These are phyloP conservation scores for Ophiostoma piceae DNA, from an alignment of 2,329 filamentous ascomycete species.

Conservation along the genomic window DNA sequence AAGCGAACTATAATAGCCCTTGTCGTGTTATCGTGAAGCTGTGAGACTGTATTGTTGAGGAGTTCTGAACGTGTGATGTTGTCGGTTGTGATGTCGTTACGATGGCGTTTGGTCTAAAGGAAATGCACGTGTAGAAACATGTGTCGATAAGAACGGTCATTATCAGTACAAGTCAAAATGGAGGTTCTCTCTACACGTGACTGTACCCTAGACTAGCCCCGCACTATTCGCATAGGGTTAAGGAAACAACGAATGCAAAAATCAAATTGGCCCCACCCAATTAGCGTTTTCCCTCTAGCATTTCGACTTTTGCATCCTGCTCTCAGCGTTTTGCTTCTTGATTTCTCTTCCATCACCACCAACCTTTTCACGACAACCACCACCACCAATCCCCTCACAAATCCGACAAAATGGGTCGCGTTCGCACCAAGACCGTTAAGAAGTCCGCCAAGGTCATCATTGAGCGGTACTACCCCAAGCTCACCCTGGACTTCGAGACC, in stretches of 20 bases:
- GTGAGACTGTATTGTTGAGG: slow-evolving; percentile 7
- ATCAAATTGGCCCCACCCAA: slow-evolving; percentile 17
- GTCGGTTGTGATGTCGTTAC: not conserved
- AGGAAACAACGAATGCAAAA: not conserved
- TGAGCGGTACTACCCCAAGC: slow-evolving; percentile 94
- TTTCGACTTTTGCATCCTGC: slow-evolving; percentile 4
- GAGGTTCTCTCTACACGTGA: slow-evolving; percentile 2
- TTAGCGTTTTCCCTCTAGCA: slow-evolving; percentile 15
- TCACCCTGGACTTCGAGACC: slow-evolving; percentile 97
- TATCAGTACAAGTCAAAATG: not conserved
- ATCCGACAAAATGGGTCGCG: slow-evolving; percentile 62
- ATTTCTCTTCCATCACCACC: slow-evolving; percentile 19
- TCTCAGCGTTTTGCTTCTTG: not conserved
- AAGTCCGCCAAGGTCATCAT: slow-evolving; percentile 98
- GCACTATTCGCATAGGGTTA: slow-evolving; percentile 1
- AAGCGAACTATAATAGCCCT: not conserved
- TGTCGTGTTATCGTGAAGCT: not conserved
- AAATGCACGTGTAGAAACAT: not conserved
- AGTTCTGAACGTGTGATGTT: too few relatives aligned
- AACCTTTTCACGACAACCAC: slow-evolving; percentile 27
- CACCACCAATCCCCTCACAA: slow-evolving; percentile 33
- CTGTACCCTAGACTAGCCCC: slow-evolving; percentile 17
- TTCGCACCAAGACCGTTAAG: slow-evolving; percentile 66
- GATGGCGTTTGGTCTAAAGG: not conserved
- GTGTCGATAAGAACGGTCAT: not conserved